A percentile compares a stretch with the other conserved stretches of the same genome.
These are phyloP conservation scores for Coelastrella sp. DNA, from an alignment of 139 green algal species.

Conservation along the genomic window DNA sequence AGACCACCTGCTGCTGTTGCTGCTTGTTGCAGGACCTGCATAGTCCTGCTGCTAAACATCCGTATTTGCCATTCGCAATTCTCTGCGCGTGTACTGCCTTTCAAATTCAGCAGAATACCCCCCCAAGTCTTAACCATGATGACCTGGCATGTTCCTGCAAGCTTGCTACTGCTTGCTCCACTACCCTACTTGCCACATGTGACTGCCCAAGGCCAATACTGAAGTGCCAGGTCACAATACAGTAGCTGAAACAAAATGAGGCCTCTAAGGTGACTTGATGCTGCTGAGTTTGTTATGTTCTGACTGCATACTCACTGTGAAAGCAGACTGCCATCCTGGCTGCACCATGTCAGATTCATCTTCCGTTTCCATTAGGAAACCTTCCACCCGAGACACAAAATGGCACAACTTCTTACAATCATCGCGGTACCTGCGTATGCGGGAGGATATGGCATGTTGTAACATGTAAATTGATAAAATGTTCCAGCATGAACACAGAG, in stretches of 20 bases:
- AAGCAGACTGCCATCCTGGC: constrained; percentile 39
- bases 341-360: constrained; percentile 26
- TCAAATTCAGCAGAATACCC: too few relatives aligned
- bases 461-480: neutral
- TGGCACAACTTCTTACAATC: constrained; percentile 34
- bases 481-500: neutral
- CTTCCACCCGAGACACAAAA: constrained; percentile 31
- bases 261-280: too few relatives aligned
- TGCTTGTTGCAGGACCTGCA: neutral
- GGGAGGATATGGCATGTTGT: neutral
- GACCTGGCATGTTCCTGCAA: too few relatives aligned
- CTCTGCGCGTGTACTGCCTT: too few relatives aligned
- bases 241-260: too few relatives aligned
- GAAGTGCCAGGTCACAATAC: too few relatives aligned
- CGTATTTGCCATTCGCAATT: neutral
- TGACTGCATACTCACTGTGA: constrained; percentile 14
- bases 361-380: constrained; percentile 21
- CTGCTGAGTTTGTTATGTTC: too few relatives aligned
- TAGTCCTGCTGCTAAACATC: neutral
- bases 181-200: too few relatives aligned
- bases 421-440: neutral
- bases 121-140: too few relatives aligned
- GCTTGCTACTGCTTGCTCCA: neutral
- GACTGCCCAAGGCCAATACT: too few relatives aligned
- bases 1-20: neutral